Base-by-base conservation (phyloP, 139 green algal genomes). In the Protoeuglena noctilucae region DNA sequence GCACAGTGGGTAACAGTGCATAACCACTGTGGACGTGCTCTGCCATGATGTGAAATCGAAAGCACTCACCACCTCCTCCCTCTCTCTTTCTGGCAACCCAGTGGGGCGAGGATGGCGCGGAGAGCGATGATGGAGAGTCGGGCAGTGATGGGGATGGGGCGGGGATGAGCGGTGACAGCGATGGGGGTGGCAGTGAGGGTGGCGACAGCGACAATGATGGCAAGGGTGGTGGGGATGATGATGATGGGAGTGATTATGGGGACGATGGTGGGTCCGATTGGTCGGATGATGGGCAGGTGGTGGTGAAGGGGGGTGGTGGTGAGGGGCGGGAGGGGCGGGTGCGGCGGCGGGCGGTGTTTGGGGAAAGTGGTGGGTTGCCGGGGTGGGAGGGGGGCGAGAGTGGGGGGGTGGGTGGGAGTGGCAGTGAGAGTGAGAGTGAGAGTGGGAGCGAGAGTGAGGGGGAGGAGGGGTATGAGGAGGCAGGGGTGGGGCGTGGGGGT, bases 291-390 rank as follows among this genome's bases (percentile, higher is more conserved):
- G 34, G 52, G 1, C 31, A 54, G n/a, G 56, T 53, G 31, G 63
- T 62, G 29, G 59, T 41, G 16, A 56, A 56, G 6, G 64, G 59
- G 22, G 64, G 51, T 46, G 73, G 66, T 12, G 39, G 27, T 14
- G n/a, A 26, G 51, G 28, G 34, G 16, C 22, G 51, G 12, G 24
- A 57, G 5, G 72, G 79, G 2, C 65, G 80, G 1, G 25, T 79
- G 30, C 56, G 80, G 27, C 58, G 80, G 27, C 63, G 70, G 0
- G 80, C 78, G 0, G 28, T 83, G 39, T 80, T 82, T 63, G 61
- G 40, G 2, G 48, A 48, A 17, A 48, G 57, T 4, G 43, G 3
- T 12, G 46, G 45, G 0, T 19, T 61, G 52, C 28, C 25, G 3
- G 27, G 17, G 58, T n/a, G n/a, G 4, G 5, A 29, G 50, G 19